phyloP scores from a whole-genome alignment of 1,284 basidiomycete genomes.

The Laetiporus sulphureus region DNA sequence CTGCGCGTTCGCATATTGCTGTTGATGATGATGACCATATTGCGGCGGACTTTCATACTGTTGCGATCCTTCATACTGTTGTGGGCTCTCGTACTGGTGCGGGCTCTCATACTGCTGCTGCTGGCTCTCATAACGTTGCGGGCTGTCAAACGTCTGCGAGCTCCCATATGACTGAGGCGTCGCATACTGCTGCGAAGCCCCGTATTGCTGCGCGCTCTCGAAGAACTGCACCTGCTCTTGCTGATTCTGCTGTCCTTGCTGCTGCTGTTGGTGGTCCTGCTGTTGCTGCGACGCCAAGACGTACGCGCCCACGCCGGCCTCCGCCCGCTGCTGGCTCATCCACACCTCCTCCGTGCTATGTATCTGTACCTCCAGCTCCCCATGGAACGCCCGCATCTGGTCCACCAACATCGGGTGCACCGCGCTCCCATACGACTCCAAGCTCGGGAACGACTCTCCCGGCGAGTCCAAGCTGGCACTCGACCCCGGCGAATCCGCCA shows the following conservation, averaged over 20 bases:
- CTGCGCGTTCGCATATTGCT: slow-evolving; percentile 1
- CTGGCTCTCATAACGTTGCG: not conserved
- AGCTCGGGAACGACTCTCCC: slow-evolving; percentile 15
- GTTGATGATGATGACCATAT: not conserved
- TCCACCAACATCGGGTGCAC: slow-evolving; percentile 56
- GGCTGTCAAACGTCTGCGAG: not conserved
- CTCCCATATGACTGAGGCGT: too few species aligned
- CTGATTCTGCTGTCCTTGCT: slow-evolving; percentile 3
- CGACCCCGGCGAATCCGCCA: not conserved
- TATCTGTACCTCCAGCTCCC: slow-evolving; percentile 48
- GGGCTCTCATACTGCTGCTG: slow-evolving; percentile 2
- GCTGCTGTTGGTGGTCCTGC: slow-evolving; percentile 4
- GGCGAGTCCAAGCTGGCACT: slow-evolving; percentile 14
- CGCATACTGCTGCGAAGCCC: not conserved
- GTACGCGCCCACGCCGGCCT: too few species aligned
- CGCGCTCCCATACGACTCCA: slow-evolving; percentile 20
- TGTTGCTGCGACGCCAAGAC: not conserved
- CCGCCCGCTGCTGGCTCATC: slow-evolving; percentile 2
- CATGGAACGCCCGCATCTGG: slow-evolving; percentile 53
- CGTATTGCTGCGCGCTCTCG: not conserved
- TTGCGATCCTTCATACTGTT: not conserved
- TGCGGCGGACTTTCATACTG: not conserved
- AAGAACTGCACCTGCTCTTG: slow-evolving; percentile 1
- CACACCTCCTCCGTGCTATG: slow-evolving; percentile 15
- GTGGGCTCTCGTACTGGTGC: too few species aligned